These are phyloP conservation scores for Rhexocercosporidium sp. DNA, from an alignment of 2,329 filamentous ascomycete species.

Conservation along the genomic window DNA sequence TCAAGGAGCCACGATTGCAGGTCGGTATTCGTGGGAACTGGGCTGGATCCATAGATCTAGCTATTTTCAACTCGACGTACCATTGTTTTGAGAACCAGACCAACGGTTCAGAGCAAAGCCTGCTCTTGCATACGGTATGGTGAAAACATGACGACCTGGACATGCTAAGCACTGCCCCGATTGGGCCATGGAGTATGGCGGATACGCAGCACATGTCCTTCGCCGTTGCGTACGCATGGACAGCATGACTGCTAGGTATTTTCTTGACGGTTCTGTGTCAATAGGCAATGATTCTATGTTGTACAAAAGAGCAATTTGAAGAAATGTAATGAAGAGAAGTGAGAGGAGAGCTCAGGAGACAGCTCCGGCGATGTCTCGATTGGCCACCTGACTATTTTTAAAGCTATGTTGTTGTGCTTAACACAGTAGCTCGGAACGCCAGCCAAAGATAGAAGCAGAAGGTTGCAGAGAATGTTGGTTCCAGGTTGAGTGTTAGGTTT, in stretches of 20 bases:
- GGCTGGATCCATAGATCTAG: too few species aligned
- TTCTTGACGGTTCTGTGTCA: neutral
- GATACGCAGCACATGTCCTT: constrained; percentile 1
- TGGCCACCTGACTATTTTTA: too few species aligned
- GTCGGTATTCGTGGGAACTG: too few species aligned
- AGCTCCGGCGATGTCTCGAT: neutral
- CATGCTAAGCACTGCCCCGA: neutral
- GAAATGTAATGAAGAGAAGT: neutral
- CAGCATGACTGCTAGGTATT: neutral
- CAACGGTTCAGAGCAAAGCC: neutral
- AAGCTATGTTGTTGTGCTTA: neutral
- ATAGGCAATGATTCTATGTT: neutral
- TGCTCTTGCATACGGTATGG: neutral
- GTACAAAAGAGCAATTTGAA: too few species aligned
- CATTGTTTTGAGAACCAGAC: neutral
- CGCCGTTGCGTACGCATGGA: neutral
- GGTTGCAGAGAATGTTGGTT: neutral
- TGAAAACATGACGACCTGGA: neutral
- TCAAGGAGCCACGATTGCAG: too few species aligned
- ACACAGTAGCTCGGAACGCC: neutral
- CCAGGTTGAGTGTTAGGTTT: neutral
- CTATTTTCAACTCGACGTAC: too few species aligned
- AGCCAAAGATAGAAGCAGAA: neutral
- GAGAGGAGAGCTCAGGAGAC: neutral
- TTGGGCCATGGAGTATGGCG: neutral